Percentiles rank a stretch among this genome's conserved stretches.
phyloP scores from a whole-genome alignment of 73 alveolate species.

The Paramecium sonneborni region DNA sequence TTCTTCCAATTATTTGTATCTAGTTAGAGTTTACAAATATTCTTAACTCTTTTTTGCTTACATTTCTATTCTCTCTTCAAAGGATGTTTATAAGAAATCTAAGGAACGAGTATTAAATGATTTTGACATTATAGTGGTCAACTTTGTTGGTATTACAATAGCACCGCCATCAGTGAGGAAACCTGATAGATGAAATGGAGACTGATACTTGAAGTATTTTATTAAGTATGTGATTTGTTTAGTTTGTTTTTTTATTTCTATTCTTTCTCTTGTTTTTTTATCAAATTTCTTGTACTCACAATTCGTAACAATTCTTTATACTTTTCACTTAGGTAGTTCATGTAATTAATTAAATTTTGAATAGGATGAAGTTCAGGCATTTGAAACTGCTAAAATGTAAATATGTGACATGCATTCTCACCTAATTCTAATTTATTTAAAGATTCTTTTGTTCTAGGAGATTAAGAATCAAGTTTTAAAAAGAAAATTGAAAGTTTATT shows the following conservation, averaged over 20 bases:
- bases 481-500: conserved; percentile 61
- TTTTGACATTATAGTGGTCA: conserved; percentile 18
- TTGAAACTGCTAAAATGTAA: conserved; percentile 20
- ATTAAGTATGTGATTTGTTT: background rate
- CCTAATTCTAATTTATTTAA: background rate
- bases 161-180: conserved; percentile 52
- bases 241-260: background rate
- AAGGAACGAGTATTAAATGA: conserved; percentile 25
- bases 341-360: conserved; percentile 2
- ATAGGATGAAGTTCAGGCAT: background rate
- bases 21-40: background rate
- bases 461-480: conserved; percentile 38
- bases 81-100: conserved; percentile 18
- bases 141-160: background rate
- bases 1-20: conserved; percentile 14
- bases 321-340: conserved; percentile 26
- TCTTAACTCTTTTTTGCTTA: background rate
- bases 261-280: background rate
- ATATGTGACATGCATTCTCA: conserved; percentile 28
- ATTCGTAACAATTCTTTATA: conserved; percentile 14
- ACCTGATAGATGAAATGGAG: background rate
- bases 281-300: conserved; percentile 19
- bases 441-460: conserved; percentile 60
- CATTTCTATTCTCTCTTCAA: conserved; percentile 29
- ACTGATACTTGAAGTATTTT: conserved; percentile 29